Base-by-base conservation (phyloP, 2,329 filamentous ascomycete genomes). In the Fragosphaeria purpurea region DNA sequence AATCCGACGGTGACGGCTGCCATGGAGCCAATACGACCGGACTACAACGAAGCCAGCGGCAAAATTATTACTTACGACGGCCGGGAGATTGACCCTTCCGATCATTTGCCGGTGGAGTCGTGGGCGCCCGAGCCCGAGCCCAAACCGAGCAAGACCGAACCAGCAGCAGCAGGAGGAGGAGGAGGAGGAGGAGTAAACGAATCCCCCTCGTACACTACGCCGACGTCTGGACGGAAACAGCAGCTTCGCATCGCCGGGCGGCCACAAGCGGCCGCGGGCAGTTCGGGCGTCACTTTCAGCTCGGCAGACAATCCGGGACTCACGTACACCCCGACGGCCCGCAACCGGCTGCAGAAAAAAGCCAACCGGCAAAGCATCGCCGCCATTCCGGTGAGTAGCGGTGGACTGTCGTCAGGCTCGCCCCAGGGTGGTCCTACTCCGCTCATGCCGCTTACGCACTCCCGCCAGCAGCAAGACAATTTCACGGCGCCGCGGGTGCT, bases 21-120 rank as follows among this genome's bases (percentile, higher is more conserved):
- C 31, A 63, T 62, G 35, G 65, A 67, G 12, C 59, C 60, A 5
- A 61, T 60, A 6, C 59, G 62, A n/a, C 54, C 59, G 1, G 69
- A 73, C 45, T 72, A 70, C 47, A 69, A 74, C 56, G 78, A 81
- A 48, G 67, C 73, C 1, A 74, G 77, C 47, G 82, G 79, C 7
- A 87, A 87, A 60, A 88, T 90, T 54, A 81, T 89, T 48, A 85
- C 80, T 1, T 76, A 85, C 55, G 85, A 88, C 61, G 86, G 86
- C 6, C 76, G 83, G 50, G 83, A 88, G 59, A 77, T 91, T 50
- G 86, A 91, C 60, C 86, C 86, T 1, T 88, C 85, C 0, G 86
- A 91, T 63, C 86, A 90, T 61, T 72, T 90, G 11, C 86, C 86
- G 0, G 78, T 88, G 62, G 81, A 86, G 50, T 80, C 80, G 1